phyloP scores from a whole-genome alignment of 441 rosid species.

The Gossypium lobatum region DNA sequence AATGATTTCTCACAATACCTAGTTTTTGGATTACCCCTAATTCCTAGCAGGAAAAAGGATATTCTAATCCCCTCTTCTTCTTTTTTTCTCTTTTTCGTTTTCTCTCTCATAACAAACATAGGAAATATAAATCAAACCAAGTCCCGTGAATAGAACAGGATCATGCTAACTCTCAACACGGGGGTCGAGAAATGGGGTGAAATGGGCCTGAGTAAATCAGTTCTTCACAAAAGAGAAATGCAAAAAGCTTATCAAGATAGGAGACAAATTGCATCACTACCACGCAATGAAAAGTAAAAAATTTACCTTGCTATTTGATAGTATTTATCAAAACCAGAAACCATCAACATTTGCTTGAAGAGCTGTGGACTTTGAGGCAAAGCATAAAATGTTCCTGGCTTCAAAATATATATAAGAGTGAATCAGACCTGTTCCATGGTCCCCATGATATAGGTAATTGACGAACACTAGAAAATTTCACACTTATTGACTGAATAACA shows the following conservation, averaged over 20 bases:
- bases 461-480: neutral
- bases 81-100: neutral
- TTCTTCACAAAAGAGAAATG: neutral
- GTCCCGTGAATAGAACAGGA: neutral
- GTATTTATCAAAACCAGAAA: constrained; percentile 91
- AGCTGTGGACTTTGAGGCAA: constrained; percentile 98
- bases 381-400: constrained; percentile 98
- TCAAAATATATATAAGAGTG: constrained; percentile 44
- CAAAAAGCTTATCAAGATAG: neutral
- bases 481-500: neutral
- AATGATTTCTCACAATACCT: neutral
- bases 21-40: neutral
- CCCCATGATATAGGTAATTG: neutral
- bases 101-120: neutral
- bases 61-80: no score
- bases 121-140: neutral
- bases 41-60: neutral
- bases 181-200: neutral
- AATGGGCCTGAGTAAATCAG: neutral
- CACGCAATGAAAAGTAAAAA: constrained; percentile 14
- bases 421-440: constrained; percentile 29
- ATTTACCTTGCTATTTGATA: constrained; percentile 92
- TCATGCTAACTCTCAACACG: neutral
- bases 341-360: constrained; percentile 96
- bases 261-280: constrained; percentile 4